Percentiles rank a stretch among this genome's conserved stretches.
Evolutionary conservation across 2,329 filamentous ascomycete species (phyloP).

Genomic region (Whalleya microplaca): DNA sequence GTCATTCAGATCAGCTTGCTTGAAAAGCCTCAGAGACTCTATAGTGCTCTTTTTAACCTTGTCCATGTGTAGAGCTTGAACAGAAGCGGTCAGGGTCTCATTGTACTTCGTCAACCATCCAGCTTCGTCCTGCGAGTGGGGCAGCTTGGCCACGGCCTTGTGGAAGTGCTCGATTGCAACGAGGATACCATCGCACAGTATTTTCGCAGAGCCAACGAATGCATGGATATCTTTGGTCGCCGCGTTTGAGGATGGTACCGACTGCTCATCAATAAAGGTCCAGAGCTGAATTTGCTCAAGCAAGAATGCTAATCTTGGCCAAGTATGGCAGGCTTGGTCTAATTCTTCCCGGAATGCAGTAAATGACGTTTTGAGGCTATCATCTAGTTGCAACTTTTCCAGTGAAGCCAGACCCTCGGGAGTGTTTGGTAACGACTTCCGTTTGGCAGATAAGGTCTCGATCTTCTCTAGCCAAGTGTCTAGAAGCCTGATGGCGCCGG

Average conservation of each 20-base stretch:
- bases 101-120: constrained; percentile 66
- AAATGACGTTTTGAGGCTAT: constrained; percentile 43
- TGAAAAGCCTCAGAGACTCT: constrained; percentile 28
- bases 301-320: constrained; percentile 66
- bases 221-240: constrained; percentile 38
- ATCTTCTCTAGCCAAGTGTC: constrained; percentile 54
- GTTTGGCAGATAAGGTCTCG: constrained; percentile 45
- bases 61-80: constrained; percentile 62
- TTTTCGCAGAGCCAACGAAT: constrained; percentile 64
- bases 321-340: constrained; percentile 44
- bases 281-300: constrained; percentile 70
- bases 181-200: constrained; percentile 74
- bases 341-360: constrained; percentile 47
- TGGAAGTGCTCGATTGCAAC: constrained; percentile 77
- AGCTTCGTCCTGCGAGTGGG: constrained; percentile 61
- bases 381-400: constrained; percentile 38
- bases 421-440: constrained; percentile 50
- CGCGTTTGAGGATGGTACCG: constrained; percentile 7
- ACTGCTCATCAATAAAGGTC: constrained; percentile 48
- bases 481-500: constrained; percentile 49
- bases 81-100: constrained; percentile 53
- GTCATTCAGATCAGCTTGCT: constrained; percentile 46
- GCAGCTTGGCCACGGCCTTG: constrained; percentile 57
- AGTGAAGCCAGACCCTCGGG: constrained; percentile 55
- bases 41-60: constrained; percentile 53